Evolutionary conservation across 2,329 filamentous ascomycete species (phyloP), one percentile per base, ranked within the genome.

Genomic region (Meredithiella fracta): DNA sequence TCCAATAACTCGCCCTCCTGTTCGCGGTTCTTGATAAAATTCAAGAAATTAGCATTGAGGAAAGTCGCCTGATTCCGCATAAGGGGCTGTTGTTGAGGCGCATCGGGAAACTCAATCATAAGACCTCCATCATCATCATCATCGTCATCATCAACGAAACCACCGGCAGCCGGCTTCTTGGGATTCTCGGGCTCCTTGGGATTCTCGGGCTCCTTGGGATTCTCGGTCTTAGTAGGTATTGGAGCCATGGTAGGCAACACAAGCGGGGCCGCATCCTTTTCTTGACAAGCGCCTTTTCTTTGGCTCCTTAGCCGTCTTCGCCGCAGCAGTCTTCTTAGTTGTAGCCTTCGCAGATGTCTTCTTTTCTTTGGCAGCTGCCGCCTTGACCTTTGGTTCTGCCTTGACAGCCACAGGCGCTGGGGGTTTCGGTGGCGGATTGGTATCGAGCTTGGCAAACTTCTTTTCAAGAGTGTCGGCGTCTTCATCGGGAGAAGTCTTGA

Each of bases 401-500:
- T 44, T 44, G 20, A n/a, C 20, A 6, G 50, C 20, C n/a, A 50
- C n/a, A 6, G 50, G 8, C 20, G 29, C 44, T 6, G 55, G 25
- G 29, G 53, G 34, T 47, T 61, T 58, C n/a, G 54, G 62, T 58
- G 55, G 55, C 59, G 40, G 62, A 67, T 23, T 52, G 3, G 22
- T 52, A 37, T 73, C 72, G 38, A 92, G 73, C 59, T 86, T 86
- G 8, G 80, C 73, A 64, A 86, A 82, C 63, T 83, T 75, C 52
- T 79, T 75, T 51, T 78, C 75, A 42, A 94, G 72, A 29, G 78
- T 76, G 54, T 75, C 68, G 61, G 86, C 79, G 55, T 74, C 71
- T 63, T 83, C 82, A 61, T 74, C 77, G 1, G 84, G 86, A 14
- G 80, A 80, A 56, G 76, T 79, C 54, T 78, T 80, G 55, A 95